Base-by-base conservation (phyloP, 305 asterid species). In the Fraxinus paxiana region DNA sequence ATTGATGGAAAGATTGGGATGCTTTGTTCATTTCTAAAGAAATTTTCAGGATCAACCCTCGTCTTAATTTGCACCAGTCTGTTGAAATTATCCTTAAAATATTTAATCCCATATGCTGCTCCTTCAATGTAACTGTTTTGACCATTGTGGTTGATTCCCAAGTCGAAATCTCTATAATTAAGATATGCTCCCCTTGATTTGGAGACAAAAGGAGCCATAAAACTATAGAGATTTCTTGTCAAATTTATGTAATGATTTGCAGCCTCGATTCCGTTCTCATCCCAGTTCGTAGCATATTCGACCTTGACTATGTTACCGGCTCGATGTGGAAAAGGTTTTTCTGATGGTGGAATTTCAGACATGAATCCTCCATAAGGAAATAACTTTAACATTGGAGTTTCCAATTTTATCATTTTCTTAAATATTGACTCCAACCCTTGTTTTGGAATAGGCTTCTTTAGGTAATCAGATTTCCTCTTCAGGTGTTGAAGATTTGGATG, bases 11-110 rank as follows among this genome's bases (percentile, higher is more conserved):
- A 33, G 1, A 28, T 12, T 12, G 90, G 90, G 65, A 87, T 87
- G 35, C 90, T 87, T 30, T 87, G 90, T 51, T 87, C 88, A 37
- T 87, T 76, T 54, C 84, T 87, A 63, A 87, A 87, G 81, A 85
- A 83, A 81, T 88, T 84, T n/a, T 48, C 75, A 0, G 91, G 88
- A 86, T 89, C 90, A 9, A 86, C 76, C 48, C 2, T 15, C 0
- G 88, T 81, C 85, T 88, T 88, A 33, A 85, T 67, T 33, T 56
- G 30, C 73, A 88, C 90, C 79, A 88, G 72, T 54, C 80, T 81
- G 22, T 85, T 73, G 34, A 85, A 87, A 17, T 88, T 88, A 37
- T 51, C 17, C 80, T 84, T 82, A 46, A 82, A 87, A 34, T 88
- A 88, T 67, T 80, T 84, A 9, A 51, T 24, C 6, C 90, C 90